Percentiles rank a stretch among this genome's conserved stretches.
These are phyloP conservation scores for Madurella mycetomatis DNA, from an alignment of 2,329 filamentous ascomycete species.

Conservation along the genomic window DNA sequence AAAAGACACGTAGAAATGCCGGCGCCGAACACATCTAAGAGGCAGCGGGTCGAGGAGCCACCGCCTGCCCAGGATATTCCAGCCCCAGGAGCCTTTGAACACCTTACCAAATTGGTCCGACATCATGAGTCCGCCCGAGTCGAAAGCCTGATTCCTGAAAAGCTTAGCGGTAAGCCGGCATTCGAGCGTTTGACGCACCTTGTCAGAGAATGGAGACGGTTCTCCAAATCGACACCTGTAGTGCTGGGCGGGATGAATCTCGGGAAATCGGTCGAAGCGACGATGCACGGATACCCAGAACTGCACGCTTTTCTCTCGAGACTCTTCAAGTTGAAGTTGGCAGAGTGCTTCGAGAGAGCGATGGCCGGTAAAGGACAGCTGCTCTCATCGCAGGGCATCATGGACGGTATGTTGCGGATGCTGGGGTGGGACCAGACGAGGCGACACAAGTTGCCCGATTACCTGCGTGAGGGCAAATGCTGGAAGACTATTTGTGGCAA, in stretches of 20 bases:
- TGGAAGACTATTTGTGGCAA: conserved; percentile 23
- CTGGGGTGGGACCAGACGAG: conserved; percentile 19
- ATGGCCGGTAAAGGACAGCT: background rate
- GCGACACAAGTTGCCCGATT: conserved; percentile 19
- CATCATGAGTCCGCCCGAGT: background rate
- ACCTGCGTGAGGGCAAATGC: conserved; percentile 25
- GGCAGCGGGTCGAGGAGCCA: background rate
- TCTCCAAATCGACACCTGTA: conserved; percentile 6
- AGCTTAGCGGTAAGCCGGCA: conserved; percentile 15
- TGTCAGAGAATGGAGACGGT: conserved; percentile 21
- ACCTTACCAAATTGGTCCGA: conserved; percentile 14
- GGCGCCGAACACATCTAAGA: conserved; percentile 5
- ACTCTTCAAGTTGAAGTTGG: conserved; percentile 23
- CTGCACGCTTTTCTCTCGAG: conserved; percentile 22
- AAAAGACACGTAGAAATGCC: conserved; percentile 4
- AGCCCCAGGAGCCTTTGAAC: conserved; percentile 2
- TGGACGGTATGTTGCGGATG: conserved; percentile 13
- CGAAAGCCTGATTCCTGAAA: conserved; percentile 3
- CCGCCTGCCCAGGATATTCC: background rate
- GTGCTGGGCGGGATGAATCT: conserved; percentile 12
- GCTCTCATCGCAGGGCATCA: conserved; percentile 2
- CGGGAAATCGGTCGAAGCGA: conserved; percentile 11
- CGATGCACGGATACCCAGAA: conserved; percentile 11
- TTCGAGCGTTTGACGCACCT: conserved; percentile 22
- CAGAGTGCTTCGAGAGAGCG: conserved; percentile 8